Evolutionary conservation across 2,329 filamentous ascomycete genomes (phyloP).

Genomic region (Fusarium sp.): DNA sequence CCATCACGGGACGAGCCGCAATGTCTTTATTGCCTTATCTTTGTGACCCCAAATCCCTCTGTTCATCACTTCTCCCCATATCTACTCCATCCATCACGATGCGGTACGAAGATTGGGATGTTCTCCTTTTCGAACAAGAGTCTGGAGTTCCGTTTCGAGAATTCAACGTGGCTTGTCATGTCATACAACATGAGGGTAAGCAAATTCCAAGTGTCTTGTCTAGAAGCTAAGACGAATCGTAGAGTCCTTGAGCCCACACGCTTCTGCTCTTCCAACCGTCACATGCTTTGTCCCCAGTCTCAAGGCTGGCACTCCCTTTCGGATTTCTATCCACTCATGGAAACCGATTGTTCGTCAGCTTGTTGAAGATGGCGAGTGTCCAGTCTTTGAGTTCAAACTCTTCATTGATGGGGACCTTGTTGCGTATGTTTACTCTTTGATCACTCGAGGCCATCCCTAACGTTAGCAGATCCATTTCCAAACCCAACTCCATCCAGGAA

Average conservation of each 20-base stretch:
- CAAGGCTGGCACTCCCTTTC: constrained; percentile 68
- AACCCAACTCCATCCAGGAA: constrained; percentile 67
- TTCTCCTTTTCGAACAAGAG: constrained; percentile 79
- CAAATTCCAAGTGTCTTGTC: background rate
- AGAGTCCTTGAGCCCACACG: constrained; percentile 67
- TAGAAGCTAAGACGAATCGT: constrained; percentile 6
- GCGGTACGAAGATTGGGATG: constrained; percentile 89
- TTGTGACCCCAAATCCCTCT: background rate
- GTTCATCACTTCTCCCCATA: constrained; percentile 1
- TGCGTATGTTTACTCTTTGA: constrained; percentile 60
- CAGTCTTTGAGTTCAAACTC: constrained; percentile 75
- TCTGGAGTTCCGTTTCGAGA: constrained; percentile 81
- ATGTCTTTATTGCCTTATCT: background rate
- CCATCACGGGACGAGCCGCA: constrained; percentile 11
- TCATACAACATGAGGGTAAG: constrained; percentile 66
- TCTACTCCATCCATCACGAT: constrained; percentile 60
- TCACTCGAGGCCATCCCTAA: background rate
- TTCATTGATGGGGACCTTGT: constrained; percentile 75
- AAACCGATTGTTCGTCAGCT: constrained; percentile 72
- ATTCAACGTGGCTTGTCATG: constrained; percentile 83
- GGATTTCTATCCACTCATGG: constrained; percentile 83
- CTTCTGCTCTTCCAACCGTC: constrained; percentile 71
- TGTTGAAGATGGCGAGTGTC: constrained; percentile 67
- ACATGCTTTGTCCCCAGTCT: constrained; percentile 79
- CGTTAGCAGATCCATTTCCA: constrained; percentile 63